Percentiles rank a stretch among this genome's conserved stretches.
phyloP scores from a whole-genome alignment of 371 early-diverging fungal genomes.

The Parasitella parasitica region DNA sequence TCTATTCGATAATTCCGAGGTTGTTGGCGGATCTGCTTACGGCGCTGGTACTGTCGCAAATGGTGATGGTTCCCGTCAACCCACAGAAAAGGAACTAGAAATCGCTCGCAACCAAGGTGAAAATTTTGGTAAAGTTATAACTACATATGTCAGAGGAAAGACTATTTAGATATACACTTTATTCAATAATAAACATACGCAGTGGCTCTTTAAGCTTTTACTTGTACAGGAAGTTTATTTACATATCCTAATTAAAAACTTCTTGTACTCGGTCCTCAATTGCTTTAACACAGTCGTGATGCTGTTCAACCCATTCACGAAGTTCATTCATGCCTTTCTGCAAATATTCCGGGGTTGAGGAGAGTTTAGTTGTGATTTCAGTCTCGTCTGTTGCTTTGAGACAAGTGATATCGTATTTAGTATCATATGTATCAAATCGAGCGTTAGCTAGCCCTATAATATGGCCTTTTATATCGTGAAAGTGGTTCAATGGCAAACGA shows the following conservation, averaged over 20 bases:
- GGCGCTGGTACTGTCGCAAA: conserved; percentile 71
- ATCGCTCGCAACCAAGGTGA: conserved; percentile 70
- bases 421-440: conserved; percentile 30
- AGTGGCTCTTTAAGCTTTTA: too few relatives aligned
- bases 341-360: conserved; percentile 10
- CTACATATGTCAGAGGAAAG: conserved; percentile 26
- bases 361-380: conserved; percentile 21
- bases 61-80: conserved; percentile 70
- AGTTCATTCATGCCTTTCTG: conserved; percentile 4
- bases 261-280: not conserved
- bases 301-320: not conserved
- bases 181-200: not conserved
- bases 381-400: conserved; percentile 31
- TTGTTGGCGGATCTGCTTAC: conserved; percentile 72
- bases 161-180: not conserved
- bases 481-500: conserved; percentile 15
- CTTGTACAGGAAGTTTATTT: not conserved
- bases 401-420: conserved; percentile 32
- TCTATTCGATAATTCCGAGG: conserved; percentile 35
- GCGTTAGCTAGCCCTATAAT: conserved; percentile 33
- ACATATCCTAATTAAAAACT: not conserved
- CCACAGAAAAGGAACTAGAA: conserved; percentile 61
- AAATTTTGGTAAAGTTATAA: conserved; percentile 58
- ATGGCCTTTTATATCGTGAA: conserved; percentile 17
- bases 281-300: not conserved